A percentile compares a stretch with the other conserved stretches of the same genome.
These are phyloP conservation scores for Wickerhamomyces alni DNA, from an alignment of 805 yeast species.

Conservation along the genomic window DNA sequence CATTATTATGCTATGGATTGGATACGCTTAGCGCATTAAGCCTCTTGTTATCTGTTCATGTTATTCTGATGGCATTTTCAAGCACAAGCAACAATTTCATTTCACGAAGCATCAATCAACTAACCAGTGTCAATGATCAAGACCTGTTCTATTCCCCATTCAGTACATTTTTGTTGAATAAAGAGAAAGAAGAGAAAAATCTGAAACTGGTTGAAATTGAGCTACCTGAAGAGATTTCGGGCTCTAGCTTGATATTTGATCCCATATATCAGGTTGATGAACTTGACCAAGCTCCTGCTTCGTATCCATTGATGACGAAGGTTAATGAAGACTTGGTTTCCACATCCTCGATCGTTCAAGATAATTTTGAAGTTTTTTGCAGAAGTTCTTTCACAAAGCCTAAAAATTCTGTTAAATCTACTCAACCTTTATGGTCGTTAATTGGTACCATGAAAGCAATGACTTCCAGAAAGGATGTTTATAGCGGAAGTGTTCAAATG, in stretches of 20 bases:
- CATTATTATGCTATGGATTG: neutral
- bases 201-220: constrained; percentile 14
- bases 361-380: constrained; percentile 21
- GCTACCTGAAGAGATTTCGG: constrained; percentile 6
- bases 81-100: constrained; percentile 19
- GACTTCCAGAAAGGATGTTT: constrained; percentile 38
- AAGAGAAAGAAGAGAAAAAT: constrained; percentile 9
- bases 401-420: constrained; percentile 12
- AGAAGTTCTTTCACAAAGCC: constrained; percentile 14
- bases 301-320: constrained; percentile 8
- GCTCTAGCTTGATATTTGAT: neutral
- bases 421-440: constrained; percentile 51
- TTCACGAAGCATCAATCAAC: constrained; percentile 20
- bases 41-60: constrained; percentile 18
- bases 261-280: neutral
- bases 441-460: constrained; percentile 46
- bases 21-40: constrained; percentile 6
- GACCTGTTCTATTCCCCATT: constrained; percentile 2
- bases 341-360: constrained; percentile 19
- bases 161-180: constrained; percentile 8
- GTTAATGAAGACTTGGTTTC: constrained; percentile 9
- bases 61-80: constrained; percentile 19
- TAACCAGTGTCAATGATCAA: constrained; percentile 10
- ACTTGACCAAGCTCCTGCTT: constrained; percentile 12
- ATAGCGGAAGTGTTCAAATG: constrained; percentile 31